Base-by-base conservation (phyloP, 148 eudicot species). In the Vaccinium myrtillus region DNA sequence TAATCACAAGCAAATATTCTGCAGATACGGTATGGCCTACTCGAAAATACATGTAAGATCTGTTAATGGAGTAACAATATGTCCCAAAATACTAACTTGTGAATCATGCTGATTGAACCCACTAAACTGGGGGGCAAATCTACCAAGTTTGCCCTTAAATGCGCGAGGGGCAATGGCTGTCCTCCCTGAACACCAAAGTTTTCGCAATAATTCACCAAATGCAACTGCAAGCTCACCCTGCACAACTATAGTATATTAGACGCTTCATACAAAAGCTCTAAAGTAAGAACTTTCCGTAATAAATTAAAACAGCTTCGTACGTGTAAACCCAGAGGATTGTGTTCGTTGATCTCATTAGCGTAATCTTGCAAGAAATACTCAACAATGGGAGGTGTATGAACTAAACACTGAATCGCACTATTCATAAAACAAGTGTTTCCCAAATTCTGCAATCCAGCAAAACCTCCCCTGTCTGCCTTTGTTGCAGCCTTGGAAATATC, bases 211-310 rank as follows among this genome's bases (percentile, higher is more conserved):
- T 19, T 95, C 99, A 85, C 99, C 99, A 93, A 97, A 97, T 74
- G 98, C 93, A 90, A 91, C 78, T n/a, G 99, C 99, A 88, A 97
- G 98, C 89, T 97, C 99, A 74, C 99, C 99, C 99, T 97, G 93
- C 75, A 91, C 83, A 82, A 82, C 58, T 30, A 85, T 27, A 87
- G 39, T 79, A 77, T 75, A 80, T 78, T 27, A 87, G 21, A 85
- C 63, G 56, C 16, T 75, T 53, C 15, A 9, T n/a, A 56, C 39
- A 76, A 61, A 21, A 69, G 49, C 15, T 61, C 30, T 59, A 50
- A 55, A 58, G 30, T 39, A 27, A 16, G 78, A 80, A 56, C 25
- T 14, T 54, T 61, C 61, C 39, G 49, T 23, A 7, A 75, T 10
- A 65, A 71, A 81, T 27, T 63, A 73, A 4, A 59, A 82, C 82